These are phyloP conservation scores for Penicillium pancosmium DNA, from an alignment of 495 filamentous ascomycete genomes.

Conservation along the genomic window DNA sequence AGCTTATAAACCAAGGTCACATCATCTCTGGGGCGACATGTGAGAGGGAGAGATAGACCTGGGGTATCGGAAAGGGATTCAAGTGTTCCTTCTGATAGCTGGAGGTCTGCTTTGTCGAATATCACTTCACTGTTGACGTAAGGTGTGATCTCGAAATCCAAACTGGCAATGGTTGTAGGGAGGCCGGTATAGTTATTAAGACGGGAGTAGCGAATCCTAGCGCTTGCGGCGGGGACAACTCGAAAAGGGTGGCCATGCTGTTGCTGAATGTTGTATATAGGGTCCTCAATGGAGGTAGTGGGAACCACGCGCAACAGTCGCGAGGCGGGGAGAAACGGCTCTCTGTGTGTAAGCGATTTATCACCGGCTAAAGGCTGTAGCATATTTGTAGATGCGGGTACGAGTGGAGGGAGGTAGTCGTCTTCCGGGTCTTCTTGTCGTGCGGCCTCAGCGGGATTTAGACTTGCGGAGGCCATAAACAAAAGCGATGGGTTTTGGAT, in stretches of 20 bases:
- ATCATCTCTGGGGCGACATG: conserved; percentile 78
- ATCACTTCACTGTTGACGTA: conserved; percentile 73
- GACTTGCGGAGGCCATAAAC: conserved; percentile 71
- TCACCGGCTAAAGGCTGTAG: conserved; percentile 76
- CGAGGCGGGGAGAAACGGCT: conserved; percentile 76
- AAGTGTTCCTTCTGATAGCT: conserved; percentile 66
- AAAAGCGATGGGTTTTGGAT: conserved; percentile 77
- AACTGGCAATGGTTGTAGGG: conserved; percentile 73
- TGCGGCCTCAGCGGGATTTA: conserved; percentile 60
- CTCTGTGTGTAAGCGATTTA: conserved; percentile 62
- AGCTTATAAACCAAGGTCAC: conserved; percentile 84
- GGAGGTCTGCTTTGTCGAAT: conserved; percentile 68
- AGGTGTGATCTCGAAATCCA: conserved; percentile 87
- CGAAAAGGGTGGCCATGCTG: conserved; percentile 65
- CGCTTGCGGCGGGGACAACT: conserved; percentile 80
- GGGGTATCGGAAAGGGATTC: conserved; percentile 65
- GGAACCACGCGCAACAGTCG: conserved; percentile 79
- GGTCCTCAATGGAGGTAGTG: conserved; percentile 57
- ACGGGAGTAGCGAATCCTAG: conserved; percentile 78
- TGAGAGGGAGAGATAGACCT: conserved; percentile 63
- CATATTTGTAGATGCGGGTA: conserved; percentile 78
- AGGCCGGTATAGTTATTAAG: conserved; percentile 64
- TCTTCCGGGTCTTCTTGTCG: conserved; percentile 54
- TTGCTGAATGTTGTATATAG: conserved; percentile 65
- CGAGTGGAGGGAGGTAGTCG: conserved; percentile 75